Evolutionary conservation across 148 eudicot genomes (phyloP).

Genomic region (Nyssa sinensis): DNA sequence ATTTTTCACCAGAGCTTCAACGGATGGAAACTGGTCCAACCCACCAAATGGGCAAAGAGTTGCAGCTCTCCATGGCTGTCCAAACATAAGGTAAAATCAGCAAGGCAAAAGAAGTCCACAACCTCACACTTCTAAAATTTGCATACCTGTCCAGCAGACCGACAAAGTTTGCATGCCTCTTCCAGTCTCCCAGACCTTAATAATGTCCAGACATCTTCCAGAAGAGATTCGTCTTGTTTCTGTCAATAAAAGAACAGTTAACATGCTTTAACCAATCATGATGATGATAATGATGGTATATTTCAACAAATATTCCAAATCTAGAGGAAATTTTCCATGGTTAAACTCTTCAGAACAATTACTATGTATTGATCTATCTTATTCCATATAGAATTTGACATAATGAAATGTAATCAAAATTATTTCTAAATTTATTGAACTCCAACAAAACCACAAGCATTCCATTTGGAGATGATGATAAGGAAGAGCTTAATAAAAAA

Average conservation of each 20-base stretch:
- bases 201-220: slow-evolving; percentile 95
- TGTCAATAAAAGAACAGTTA: slow-evolving; percentile 26
- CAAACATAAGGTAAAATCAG: slow-evolving; percentile 23
- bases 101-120: slow-evolving; percentile 9
- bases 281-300: neutral
- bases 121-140: neutral
- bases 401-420: neutral
- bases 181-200: slow-evolving; percentile 87
- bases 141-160: slow-evolving; percentile 95
- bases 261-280: neutral
- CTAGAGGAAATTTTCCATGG: neutral
- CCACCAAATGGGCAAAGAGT: slow-evolving; percentile 83
- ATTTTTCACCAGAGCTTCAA: slow-evolving; percentile 68
- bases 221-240: slow-evolving; percentile 93
- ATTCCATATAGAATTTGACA: neutral
- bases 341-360: neutral
- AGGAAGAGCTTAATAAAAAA: neutral
- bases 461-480: neutral
- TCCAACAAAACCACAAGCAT: slow-evolving; percentile 1
- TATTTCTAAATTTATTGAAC: neutral
- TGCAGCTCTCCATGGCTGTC: slow-evolving; percentile 95
- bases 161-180: slow-evolving; percentile 92
- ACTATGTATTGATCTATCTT: neutral
- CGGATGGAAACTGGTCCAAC: slow-evolving; percentile 61
- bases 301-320: neutral